Base-by-base conservation (phyloP, 495 filamentous ascomycete species). In the Talaromyces trachyspermus region DNA sequence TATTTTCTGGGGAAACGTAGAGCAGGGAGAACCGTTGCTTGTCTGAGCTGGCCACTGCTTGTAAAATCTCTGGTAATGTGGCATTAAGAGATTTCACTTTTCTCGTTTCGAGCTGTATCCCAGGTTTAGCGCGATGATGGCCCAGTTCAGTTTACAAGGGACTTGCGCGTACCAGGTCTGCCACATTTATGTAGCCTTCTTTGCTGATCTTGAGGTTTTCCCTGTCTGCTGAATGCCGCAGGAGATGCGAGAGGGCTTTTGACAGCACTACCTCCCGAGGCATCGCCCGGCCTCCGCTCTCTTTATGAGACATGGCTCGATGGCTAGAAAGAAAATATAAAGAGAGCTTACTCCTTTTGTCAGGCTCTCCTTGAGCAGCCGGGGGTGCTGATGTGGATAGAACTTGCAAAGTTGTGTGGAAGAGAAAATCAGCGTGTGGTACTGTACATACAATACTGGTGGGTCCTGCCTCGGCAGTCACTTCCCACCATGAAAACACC, bases 21-120 rank as follows among this genome's bases (percentile, higher is more conserved):
- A 80, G 61, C 14, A 87, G 66, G 0, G 65, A 75, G 72, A 95
- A 98, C 15, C 92, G 88, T 62, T 97, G 85, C 62, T 98, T 98
- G 58, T 92, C 88, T 52, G 86, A 90, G 17, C 72, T 73, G 7
- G 66, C 62, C 32, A 96, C 91, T 27, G 85, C 74, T n/a, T 68
- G 47, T 25, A 72, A 60, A 58, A 98, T 78, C 54, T 95, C 90
- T 9, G 71, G 57, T 58, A 96, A 79, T 11, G 84, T 85, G 10
- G 84, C 75, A 43, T 83, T 67, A 4, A 94, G 70, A 5, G 77
- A 79, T 49, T 77, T 78, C 46, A 94, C 67, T 50, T 79, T 82
- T 38, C 70, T 75, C 75, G 80, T 89, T 63, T 72, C 64, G 43
- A 96, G 75, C 83, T 90, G 45, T 10, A 8, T 27, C 8, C 22